A percentile compares a stretch with the other conserved stretches of the same genome.
phyloP scores from a whole-genome alignment of 169 alveolate species.

The Eimeria necatrix region DNA sequence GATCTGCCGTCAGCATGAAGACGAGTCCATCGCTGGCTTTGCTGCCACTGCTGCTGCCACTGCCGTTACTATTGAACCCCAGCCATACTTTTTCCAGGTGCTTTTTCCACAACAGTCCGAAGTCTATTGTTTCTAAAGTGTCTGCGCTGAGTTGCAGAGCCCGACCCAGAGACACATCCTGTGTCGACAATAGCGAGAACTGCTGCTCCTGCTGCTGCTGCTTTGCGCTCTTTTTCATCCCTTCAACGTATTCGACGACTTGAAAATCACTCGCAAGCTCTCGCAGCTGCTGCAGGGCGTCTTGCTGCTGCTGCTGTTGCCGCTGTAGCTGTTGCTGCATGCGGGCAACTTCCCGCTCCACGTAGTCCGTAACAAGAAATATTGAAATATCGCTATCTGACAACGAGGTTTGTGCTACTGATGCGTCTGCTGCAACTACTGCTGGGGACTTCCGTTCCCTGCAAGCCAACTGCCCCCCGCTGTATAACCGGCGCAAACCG shows the following conservation, averaged over 20 bases:
- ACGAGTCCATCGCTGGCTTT: slow-evolving; percentile 26
- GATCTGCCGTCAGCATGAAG: slow-evolving; percentile 47
- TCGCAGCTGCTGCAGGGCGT: slow-evolving; percentile 61
- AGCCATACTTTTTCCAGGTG: slow-evolving; percentile 52
- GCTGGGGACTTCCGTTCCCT: neutral
- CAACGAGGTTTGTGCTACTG: neutral
- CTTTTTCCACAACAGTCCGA: slow-evolving; percentile 43
- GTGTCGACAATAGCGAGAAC: neutral
- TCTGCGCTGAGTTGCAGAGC: slow-evolving; percentile 1
- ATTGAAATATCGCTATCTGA: slow-evolving; percentile 56
- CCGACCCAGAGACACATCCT: neutral
- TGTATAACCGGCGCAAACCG: neutral
- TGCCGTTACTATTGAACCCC: neutral
- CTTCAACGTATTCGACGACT: slow-evolving; percentile 52
- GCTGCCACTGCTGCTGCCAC: neutral
- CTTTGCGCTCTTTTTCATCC: neutral
- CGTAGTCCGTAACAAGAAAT: slow-evolving; percentile 40
- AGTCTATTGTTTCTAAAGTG: slow-evolving; percentile 54
- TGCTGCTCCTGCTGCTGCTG: slow-evolving; percentile 11
- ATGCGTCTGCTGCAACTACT: neutral
- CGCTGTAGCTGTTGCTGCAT: neutral
- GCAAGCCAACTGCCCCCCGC: neutral
- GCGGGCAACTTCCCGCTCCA: slow-evolving; percentile 43
- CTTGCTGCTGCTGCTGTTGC: neutral
- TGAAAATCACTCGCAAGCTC: slow-evolving; percentile 38